Conservation (phyloP, 2,329 filamentous ascomycete species). For the Claviceps spartinae region DNA sequence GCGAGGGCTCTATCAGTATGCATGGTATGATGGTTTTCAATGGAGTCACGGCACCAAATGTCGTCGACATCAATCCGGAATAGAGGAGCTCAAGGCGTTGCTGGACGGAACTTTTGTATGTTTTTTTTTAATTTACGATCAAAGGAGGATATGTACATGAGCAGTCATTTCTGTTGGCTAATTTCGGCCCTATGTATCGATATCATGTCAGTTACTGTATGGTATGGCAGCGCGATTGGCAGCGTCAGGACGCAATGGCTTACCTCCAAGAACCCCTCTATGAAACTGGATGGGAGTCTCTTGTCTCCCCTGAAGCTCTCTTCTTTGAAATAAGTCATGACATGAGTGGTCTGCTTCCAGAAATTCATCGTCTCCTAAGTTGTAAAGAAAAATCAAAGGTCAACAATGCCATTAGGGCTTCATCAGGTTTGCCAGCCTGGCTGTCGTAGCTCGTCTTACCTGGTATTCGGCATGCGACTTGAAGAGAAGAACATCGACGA, state of each 20-base stretch:
- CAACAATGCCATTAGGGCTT: not conserved
- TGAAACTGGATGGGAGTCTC: constrained; percentile 77
- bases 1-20: constrained; percentile 5
- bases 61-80: constrained; percentile 5
- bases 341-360: constrained; percentile 93
- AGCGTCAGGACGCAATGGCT: constrained; percentile 16
- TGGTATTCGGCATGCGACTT: constrained; percentile 91
- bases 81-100: constrained; percentile 19
- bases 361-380: constrained; percentile 91
- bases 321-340: constrained; percentile 91
- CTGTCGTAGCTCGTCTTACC: constrained; percentile 41
- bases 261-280: constrained; percentile 90
- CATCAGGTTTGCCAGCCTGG: not conserved
- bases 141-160: constrained; percentile 23
- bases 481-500: constrained; percentile 80
- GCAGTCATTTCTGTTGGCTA: constrained; percentile 22
- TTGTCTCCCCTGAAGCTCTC: constrained; percentile 66
- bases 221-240: not conserved
- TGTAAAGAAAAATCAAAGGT: not conserved
- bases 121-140: not conserved
- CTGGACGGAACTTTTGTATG: constrained; percentile 12
- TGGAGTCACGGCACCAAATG: not conserved
- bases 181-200: constrained; percentile 37
- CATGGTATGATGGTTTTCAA: constrained; percentile 1
- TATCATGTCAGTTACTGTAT: constrained; percentile 10